Evolutionary conservation across 2,329 filamentous ascomycete genomes (phyloP).

Genomic region (Neophaeococcomyces aloes): DNA sequence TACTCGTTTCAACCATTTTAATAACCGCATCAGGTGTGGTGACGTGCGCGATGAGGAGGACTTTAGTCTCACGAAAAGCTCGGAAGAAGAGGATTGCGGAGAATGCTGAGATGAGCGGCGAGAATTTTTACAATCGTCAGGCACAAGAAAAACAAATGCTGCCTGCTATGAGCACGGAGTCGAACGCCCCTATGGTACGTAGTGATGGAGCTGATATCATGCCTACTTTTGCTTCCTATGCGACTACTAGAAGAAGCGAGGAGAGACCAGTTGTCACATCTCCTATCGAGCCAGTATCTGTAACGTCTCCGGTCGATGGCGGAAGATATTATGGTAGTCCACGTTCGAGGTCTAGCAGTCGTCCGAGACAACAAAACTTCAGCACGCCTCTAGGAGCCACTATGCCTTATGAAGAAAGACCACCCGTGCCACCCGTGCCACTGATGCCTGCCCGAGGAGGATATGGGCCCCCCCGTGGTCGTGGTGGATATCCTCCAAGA

Average conservation of each 20-base stretch:
- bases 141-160: slow-evolving; percentile 25
- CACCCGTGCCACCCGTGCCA: slow-evolving; percentile 25
- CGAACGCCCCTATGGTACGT: slow-evolving; percentile 46
- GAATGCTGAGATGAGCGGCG: slow-evolving; percentile 94
- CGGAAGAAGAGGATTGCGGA: slow-evolving; percentile 82
- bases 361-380: slow-evolving; percentile 21
- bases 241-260: slow-evolving; percentile 12
- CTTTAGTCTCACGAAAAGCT: slow-evolving; percentile 83
- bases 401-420: slow-evolving; percentile 1
- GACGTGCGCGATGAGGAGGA: slow-evolving; percentile 89
- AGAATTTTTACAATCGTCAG: slow-evolving; percentile 72
- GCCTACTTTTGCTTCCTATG: slow-evolving; percentile 39
- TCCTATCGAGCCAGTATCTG: background rate
- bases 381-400: background rate
- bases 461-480: slow-evolving; percentile 38
- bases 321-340: slow-evolving; percentile 23
- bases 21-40: slow-evolving; percentile 73
- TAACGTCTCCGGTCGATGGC: slow-evolving; percentile 11
- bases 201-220: slow-evolving; percentile 42
- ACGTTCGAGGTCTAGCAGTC: slow-evolving; percentile 23
- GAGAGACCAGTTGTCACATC: slow-evolving; percentile 8
- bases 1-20: slow-evolving; percentile 77
- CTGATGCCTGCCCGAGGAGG: slow-evolving; percentile 22
- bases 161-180: slow-evolving; percentile 13
- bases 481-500: slow-evolving; percentile 27